A percentile compares a stretch with the other conserved stretches of the same genome.
These are phyloP conservation scores for Pestalotiopsis sp. DNA, from an alignment of 2,329 filamentous ascomycete genomes.

Conservation along the genomic window DNA sequence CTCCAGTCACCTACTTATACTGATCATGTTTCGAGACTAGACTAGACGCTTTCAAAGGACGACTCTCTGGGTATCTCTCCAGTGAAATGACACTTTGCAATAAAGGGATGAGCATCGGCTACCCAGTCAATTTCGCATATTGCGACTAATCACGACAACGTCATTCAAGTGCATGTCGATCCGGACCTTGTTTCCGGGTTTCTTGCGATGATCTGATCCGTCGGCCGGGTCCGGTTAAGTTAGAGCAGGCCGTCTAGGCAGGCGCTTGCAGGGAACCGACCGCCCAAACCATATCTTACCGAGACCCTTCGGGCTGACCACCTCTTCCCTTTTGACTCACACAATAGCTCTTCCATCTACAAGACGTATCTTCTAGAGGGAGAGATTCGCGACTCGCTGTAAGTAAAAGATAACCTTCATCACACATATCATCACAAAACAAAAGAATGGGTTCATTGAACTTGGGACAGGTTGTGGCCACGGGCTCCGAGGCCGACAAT, in stretches of 20 bases:
- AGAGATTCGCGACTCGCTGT: conserved; percentile 2
- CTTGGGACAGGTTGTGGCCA: conserved; percentile 2
- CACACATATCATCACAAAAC: background rate
- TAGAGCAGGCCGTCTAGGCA: background rate
- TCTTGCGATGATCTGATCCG: background rate
- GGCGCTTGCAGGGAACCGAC: background rate
- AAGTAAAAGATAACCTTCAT: background rate
- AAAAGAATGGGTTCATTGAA: conserved; percentile 12
- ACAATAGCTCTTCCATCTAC: background rate
- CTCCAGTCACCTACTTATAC: too few species aligned
- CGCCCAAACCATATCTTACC: background rate
- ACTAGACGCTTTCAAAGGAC: too few species aligned
- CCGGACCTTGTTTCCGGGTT: background rate
- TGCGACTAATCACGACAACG: background rate
- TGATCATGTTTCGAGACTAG: too few species aligned
- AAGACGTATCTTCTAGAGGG: background rate
- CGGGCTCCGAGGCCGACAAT: background rate
- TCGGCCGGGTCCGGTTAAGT: background rate
- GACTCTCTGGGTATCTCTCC: too few species aligned
- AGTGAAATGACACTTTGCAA: too few species aligned
- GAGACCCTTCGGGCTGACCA: background rate
- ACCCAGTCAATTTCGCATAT: background rate
- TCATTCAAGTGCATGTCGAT: background rate
- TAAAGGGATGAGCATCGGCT: too few species aligned
- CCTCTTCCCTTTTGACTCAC: background rate